Percentiles rank a stretch among this genome's conserved stretches.
phyloP scores from a whole-genome alignment of 2,329 filamentous ascomycete species.

The Fusarium pseudocircinatum region DNA sequence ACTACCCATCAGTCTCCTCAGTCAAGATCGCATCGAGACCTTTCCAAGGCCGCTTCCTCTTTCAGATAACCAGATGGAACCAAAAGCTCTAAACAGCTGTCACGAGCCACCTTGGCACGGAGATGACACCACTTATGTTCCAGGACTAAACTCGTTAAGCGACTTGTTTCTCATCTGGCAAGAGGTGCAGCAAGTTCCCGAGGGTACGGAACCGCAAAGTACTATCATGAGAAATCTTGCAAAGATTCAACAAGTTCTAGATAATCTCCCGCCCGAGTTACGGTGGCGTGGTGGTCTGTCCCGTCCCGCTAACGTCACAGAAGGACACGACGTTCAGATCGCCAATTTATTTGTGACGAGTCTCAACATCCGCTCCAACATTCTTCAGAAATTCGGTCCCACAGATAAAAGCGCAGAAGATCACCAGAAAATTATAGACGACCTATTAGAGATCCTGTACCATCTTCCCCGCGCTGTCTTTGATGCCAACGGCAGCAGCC shows the following conservation, averaged over 20 bases:
- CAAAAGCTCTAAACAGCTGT: not conserved
- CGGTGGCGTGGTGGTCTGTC: conserved; percentile 51
- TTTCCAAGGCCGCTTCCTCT: conserved; percentile 41
- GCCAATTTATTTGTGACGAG: conserved; percentile 52
- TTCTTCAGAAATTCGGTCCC: conserved; percentile 46
- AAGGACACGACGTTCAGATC: conserved; percentile 50
- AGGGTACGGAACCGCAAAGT: conserved; percentile 2
- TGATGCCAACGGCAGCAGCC: conserved; percentile 47
- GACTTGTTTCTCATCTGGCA: conserved; percentile 50
- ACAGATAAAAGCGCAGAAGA: conserved; percentile 26
- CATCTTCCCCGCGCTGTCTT: conserved; percentile 48
- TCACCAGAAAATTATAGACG: conserved; percentile 48
- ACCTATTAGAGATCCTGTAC: conserved; percentile 49
- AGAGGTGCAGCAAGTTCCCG: conserved; percentile 35
- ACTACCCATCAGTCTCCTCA: conserved; percentile 40
- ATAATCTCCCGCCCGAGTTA: conserved; percentile 47
- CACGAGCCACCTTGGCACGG: conserved; percentile 45
- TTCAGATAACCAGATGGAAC: conserved; percentile 47
- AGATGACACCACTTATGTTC: conserved; percentile 45
- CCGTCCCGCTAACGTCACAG: conserved; percentile 41
- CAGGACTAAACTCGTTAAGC: conserved; percentile 47
- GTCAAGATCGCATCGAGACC: conserved; percentile 32
- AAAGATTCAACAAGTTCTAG: conserved; percentile 44
- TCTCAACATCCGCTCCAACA: conserved; percentile 49
- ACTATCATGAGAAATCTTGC: conserved; percentile 20